Evolutionary conservation across 305 asterid genomes (phyloP), one percentile per base, ranked within the genome.

Genomic region (Fraxinus xanthoxyloides): DNA sequence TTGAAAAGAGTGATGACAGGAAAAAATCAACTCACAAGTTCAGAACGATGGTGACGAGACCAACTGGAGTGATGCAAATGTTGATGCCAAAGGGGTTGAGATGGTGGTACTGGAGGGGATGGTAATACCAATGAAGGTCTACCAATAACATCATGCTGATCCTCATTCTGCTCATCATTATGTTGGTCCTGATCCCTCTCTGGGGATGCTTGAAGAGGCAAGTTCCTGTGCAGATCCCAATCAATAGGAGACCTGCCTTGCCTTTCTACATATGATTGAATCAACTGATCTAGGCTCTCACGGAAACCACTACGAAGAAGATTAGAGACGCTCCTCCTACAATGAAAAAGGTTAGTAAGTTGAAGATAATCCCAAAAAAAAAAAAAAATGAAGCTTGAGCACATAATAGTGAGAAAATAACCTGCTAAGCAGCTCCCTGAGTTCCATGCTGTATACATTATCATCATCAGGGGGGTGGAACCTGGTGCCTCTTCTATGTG

Each of bases 281-380:
- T 92, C 84, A 95, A 88, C 80, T 94, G 97, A 89, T 95, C 97
- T 77, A 95, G 86, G 88, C 97, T 95, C 88, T 91, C 97, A 35
- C 99, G 97, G 82, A 95, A 95, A 82, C 98, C 97, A 89, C 99
- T 95, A 26, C 86, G 94, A 87, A 95, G 98, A 84, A 95, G 95
- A 86, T 90, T 95, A 4, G 99, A 95, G 82, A 95, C 99, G n/a
- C 98, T 94, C 89, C 99, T 94, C 97, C 99, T 95, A 86, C 34
- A 85, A 82, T 76, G 84, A 28, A 43, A 76, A 67, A 79, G 54
- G 76, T 72, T 17, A 80, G 51, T 40, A 81, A 75, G 83, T 69
- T 19, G 63, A 74, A 51, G 31, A 75, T 82, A 80, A 78, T 6
- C 76, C 56, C 34, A 10, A 72, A 51, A 46, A 78, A 5, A 78